phyloP scores from a whole-genome alignment of 768 basidiomycete genomes.

The Sporobolomyces roseus region DNA sequence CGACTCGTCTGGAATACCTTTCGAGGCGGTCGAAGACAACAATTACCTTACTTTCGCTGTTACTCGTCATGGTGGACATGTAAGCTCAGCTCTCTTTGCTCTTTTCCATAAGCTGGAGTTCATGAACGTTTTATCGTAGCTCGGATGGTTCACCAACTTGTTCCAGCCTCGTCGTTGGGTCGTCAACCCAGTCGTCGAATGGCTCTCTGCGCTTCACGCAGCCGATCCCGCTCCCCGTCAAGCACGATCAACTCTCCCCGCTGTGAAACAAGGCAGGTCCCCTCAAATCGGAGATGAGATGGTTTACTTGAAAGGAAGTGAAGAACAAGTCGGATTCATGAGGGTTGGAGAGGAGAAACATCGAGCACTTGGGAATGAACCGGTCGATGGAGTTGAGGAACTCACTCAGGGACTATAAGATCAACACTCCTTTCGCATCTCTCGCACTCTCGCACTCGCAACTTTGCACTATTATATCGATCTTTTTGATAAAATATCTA shows the following conservation, averaged over 20 bases:
- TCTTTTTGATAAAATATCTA: neutral
- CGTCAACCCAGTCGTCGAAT: constrained; percentile 67
- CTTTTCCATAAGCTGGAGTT: neutral
- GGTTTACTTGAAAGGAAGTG: constrained; percentile 27
- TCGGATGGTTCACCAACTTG: constrained; percentile 65
- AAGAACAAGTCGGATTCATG: constrained; percentile 27
- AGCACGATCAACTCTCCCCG: constrained; percentile 19
- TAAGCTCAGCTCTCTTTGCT: neutral
- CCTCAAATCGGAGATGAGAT: constrained; percentile 36
- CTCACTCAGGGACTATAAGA: constrained; percentile 32
- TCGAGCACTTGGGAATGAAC: constrained; percentile 7
- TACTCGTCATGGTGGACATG: constrained; percentile 65
- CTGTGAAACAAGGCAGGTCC: neutral
- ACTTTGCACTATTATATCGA: neutral
- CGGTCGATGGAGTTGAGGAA: constrained; percentile 13
- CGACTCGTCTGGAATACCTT: constrained; percentile 53
- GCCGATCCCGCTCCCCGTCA: constrained; percentile 35
- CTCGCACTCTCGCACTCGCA: too few relatives aligned
- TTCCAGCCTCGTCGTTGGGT: constrained; percentile 57
- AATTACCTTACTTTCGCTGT: constrained; percentile 59
- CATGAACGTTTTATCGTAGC: constrained; percentile 23
- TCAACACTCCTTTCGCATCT: too few relatives aligned
- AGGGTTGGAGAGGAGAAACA: constrained; percentile 14
- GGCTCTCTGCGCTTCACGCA: constrained; percentile 61
- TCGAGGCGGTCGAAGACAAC: constrained; percentile 37